Evolutionary conservation across 208 protist species (phyloP), one percentile per base, ranked within the genome.

Genomic region (Trypanosoma mega): DNA sequence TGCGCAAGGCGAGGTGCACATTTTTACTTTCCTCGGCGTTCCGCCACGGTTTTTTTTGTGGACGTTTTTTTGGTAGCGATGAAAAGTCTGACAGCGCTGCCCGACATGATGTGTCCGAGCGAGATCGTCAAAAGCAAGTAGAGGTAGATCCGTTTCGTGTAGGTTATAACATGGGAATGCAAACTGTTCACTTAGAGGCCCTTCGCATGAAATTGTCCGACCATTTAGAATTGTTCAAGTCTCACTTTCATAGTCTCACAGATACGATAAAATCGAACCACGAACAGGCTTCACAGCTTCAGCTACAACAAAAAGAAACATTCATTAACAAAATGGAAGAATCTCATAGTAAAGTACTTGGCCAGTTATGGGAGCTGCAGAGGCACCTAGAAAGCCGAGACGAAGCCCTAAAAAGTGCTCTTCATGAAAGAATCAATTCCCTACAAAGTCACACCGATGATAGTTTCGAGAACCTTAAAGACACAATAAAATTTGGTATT

Each of bases 111-210:
- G n/a, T n/a, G n/a, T n/a, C n/a, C n/a, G n/a, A n/a, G n/a, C n/a
- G n/a, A n/a, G n/a, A n/a, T n/a, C n/a, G n/a, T n/a, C n/a, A n/a
- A n/a, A n/a, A n/a, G n/a, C n/a, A n/a, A 50, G 24, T 24, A 23
- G 48, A 72, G 30, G 47, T 56, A 20, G 65, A 72, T 61, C 65
- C 65, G 20, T 72, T 72, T 50, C 56, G 46, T 48, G 11, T 72
- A 1, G 65, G 65, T 31, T 72, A 72, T 39, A 63, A 65, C n/a
- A 56, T 72, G 55, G 65, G 65, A 24, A 64, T 65, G 55, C 65
- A 72, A 65, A 64, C 44, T 39, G 58, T 65, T 39, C 65, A 72
- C 18, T 39, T 72, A 30, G 65, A 72, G 24, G 57, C 65, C 12
- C 45, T 72, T 36, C 44, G 65, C 50, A 72, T 58, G 53, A 72